Conservation (phyloP, 345 rosid genomes). For the Raphanus raphanistrum region DNA sequence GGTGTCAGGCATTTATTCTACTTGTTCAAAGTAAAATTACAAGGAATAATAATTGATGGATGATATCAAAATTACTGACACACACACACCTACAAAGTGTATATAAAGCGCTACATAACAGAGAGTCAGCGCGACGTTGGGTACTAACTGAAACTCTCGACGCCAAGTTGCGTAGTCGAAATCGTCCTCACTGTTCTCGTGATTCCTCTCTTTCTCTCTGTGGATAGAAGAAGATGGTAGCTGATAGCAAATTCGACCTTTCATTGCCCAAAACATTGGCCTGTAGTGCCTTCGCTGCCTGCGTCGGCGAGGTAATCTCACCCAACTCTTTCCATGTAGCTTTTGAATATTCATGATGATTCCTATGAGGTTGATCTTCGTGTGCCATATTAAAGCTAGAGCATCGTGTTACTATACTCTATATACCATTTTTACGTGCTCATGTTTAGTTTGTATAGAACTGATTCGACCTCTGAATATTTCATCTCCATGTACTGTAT, state of each 20-base stretch:
- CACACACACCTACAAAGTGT: neutral
- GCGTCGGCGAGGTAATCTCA: conserved; percentile 76
- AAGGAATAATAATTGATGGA: neutral
- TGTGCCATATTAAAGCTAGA: conserved; percentile 3
- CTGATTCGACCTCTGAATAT: neutral
- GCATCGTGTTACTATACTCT: neutral
- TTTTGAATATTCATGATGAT: neutral
- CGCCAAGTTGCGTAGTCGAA: conserved; percentile 33
- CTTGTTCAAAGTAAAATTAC: neutral
- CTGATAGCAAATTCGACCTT: conserved; percentile 75
- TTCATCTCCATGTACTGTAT: neutral
- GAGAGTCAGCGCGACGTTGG: conserved; percentile 7
- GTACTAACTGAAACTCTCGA: conserved; percentile 1
- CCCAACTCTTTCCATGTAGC: neutral
- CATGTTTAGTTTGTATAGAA: neutral
- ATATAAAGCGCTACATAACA: neutral
- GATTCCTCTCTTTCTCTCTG: conserved; percentile 3
- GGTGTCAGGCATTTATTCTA: neutral
- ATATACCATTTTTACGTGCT: neutral
- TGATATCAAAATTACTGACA: neutral
- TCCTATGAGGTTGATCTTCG: conserved; percentile 6
- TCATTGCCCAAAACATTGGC: conserved; percentile 80
- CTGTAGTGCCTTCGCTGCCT: conserved; percentile 94
- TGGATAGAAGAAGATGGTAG: conserved; percentile 76
- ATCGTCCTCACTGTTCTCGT: conserved; percentile 32